Conservation (phyloP, 2,329 filamentous ascomycete genomes). For the Xylaria sp. region DNA sequence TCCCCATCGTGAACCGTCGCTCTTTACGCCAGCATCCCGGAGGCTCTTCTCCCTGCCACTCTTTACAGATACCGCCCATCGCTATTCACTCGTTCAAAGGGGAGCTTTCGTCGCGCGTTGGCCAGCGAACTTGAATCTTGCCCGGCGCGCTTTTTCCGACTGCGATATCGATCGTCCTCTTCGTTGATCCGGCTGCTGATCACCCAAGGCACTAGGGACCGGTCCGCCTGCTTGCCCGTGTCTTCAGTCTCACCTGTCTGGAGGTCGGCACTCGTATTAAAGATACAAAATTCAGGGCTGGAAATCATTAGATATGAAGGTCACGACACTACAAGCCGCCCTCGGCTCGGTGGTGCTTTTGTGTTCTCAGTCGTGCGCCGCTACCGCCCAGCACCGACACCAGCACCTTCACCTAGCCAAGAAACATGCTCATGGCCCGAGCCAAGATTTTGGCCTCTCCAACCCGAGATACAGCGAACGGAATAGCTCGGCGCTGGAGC, state of each 20-base stretch:
- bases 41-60: slow-evolving; percentile 22
- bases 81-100: slow-evolving; percentile 8
- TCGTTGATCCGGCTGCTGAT: slow-evolving; percentile 27
- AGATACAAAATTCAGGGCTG: slow-evolving; percentile 12
- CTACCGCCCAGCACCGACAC: slow-evolving; percentile 39
- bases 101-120: slow-evolving; percentile 2
- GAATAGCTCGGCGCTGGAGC: slow-evolving; percentile 45
- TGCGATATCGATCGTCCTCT: slow-evolving; percentile 16
- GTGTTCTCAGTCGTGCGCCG: slow-evolving; percentile 43
- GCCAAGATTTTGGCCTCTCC: slow-evolving; percentile 24
- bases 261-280: slow-evolving; percentile 22
- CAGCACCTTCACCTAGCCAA: slow-evolving; percentile 45
- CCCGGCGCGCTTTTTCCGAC: too few species aligned
- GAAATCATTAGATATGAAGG: slow-evolving; percentile 55
- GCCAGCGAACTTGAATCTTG: slow-evolving; percentile 5
- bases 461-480: slow-evolving; percentile 36
- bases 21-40: slow-evolving; percentile 15
- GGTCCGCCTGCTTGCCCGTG: slow-evolving; percentile 2
- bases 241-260: slow-evolving; percentile 12
- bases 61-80: slow-evolving; percentile 17
- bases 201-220: slow-evolving; percentile 14
- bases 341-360: slow-evolving; percentile 53
- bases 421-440: slow-evolving; percentile 42
- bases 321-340: slow-evolving; percentile 52
- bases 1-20: slow-evolving; percentile 13